These are phyloP conservation scores for Geotrichum carabidarum DNA, from an alignment of 1,139 yeast genomes.

Conservation along the genomic window DNA sequence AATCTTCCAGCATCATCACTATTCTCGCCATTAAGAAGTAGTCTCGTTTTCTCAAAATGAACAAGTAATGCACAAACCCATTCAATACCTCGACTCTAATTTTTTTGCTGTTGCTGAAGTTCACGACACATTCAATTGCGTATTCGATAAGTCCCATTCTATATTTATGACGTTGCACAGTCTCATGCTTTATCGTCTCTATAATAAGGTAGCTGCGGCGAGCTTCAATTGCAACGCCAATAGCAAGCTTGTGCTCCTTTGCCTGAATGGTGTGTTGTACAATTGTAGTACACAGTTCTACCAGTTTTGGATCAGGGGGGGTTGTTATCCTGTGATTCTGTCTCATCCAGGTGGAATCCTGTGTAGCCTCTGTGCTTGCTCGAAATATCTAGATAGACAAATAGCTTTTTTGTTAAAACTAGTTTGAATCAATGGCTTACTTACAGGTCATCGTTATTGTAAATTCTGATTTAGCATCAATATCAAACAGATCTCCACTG, in stretches of 20 bases:
- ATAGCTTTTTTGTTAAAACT: conserved; percentile 41
- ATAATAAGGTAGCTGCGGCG: conserved; percentile 78
- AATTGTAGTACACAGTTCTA: conserved; percentile 77
- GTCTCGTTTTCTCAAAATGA: conserved; percentile 59
- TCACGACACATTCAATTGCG: conserved; percentile 67
- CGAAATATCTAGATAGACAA: conserved; percentile 78
- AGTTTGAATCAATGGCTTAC: background rate
- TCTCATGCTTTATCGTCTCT: conserved; percentile 49
- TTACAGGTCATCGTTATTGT: conserved; percentile 78
- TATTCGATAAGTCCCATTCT: conserved; percentile 62
- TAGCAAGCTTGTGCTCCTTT: conserved; percentile 71
- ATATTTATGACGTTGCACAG: conserved; percentile 28
- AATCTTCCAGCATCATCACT: conserved; percentile 80
- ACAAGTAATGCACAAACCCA: conserved; percentile 55
- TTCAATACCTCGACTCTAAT: conserved; percentile 64
- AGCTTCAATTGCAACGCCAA: conserved; percentile 87
- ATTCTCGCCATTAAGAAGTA: conserved; percentile 76
- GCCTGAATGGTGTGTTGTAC: conserved; percentile 66
- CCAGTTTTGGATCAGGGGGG: conserved; percentile 59
- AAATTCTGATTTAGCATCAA: conserved; percentile 66
- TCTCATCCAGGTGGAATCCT: conserved; percentile 33
- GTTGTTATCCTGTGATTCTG: too few relatives aligned
- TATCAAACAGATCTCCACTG: conserved; percentile 75
- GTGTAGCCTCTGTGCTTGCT: conserved; percentile 54
- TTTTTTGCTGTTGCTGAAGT: conserved; percentile 56